Evolutionary conservation across 129 eudicot species (phyloP).

Genomic region (Arctium minus): DNA sequence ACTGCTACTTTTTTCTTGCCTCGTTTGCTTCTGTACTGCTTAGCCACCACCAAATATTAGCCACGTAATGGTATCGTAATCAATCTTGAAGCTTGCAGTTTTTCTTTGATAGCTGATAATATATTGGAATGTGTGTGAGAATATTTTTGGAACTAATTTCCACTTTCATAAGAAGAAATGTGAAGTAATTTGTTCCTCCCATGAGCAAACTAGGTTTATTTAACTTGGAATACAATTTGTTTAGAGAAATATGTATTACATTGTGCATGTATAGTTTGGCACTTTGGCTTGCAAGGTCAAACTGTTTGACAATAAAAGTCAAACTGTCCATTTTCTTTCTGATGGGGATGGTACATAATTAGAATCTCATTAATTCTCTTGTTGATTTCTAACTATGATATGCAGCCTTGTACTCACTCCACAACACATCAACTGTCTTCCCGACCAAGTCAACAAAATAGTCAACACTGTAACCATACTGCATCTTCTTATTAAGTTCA

Average conservation of each 20-base stretch:
- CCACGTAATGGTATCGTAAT: slow-evolving; percentile 13
- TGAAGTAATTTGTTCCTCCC: not conserved
- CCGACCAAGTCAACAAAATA: slow-evolving; percentile 39
- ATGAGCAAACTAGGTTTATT: not conserved
- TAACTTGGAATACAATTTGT: not conserved
- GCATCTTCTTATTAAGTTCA: slow-evolving; percentile 38
- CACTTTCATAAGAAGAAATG: not conserved
- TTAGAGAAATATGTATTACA: not conserved
- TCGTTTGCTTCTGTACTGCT: slow-evolving; percentile 17
- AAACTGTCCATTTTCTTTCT: too few species aligned
- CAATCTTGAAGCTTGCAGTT: not conserved
- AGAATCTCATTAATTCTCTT: not conserved
- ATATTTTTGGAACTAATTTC: slow-evolving; percentile 29
- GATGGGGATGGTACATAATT: not conserved
- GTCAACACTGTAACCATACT: slow-evolving; percentile 21
- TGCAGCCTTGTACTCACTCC: slow-evolving; percentile 39
- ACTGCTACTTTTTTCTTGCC: not conserved
- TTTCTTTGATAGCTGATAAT: slow-evolving; percentile 1
- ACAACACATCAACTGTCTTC: slow-evolving; percentile 33
- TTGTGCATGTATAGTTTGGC: not conserved
- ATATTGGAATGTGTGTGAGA: not conserved
- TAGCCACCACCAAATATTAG: not conserved
- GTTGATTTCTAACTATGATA: slow-evolving; percentile 6
- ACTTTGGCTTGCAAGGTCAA: not conserved
- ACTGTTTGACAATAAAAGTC: not conserved